Conservation (phyloP, 2,329 filamentous ascomycete genomes). For the Colletotrichum camelliae region DNA sequence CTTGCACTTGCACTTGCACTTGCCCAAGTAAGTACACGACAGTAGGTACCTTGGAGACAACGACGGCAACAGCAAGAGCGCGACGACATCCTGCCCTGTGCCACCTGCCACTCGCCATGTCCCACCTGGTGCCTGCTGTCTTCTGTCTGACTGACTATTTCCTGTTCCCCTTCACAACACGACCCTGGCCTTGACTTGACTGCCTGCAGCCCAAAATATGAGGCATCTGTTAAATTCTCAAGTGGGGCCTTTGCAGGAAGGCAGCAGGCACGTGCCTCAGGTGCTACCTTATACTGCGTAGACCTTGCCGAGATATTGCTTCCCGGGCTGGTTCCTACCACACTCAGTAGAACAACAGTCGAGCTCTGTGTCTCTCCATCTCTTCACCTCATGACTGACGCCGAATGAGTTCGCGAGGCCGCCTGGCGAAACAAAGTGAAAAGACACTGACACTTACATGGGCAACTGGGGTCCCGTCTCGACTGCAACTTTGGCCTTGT, state of each 20-base stretch:
- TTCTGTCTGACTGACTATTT: not conserved
- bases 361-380: not conserved
- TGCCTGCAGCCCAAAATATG: not conserved
- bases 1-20: too few relatives aligned
- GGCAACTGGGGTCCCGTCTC: not conserved
- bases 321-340: not conserved
- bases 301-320: not conserved
- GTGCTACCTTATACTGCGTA: not conserved
- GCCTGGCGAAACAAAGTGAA: not conserved
- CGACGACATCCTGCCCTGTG: not conserved
- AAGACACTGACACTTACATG: not conserved
- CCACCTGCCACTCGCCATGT: not conserved
- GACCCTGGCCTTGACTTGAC: not conserved
- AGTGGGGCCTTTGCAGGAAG: not conserved
- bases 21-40: too few relatives aligned
- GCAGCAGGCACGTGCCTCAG: not conserved
- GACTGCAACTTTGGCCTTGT: not conserved
- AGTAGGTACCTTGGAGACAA: not conserved
- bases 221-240: not conserved
- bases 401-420: not conserved
- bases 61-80: too few relatives aligned
- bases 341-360: not conserved
- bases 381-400: not conserved
- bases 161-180: not conserved
- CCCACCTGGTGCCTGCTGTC: not conserved